Evolutionary conservation across 2,329 filamentous ascomycete genomes (phyloP).

Genomic region (Xylaria hypoxylon): DNA sequence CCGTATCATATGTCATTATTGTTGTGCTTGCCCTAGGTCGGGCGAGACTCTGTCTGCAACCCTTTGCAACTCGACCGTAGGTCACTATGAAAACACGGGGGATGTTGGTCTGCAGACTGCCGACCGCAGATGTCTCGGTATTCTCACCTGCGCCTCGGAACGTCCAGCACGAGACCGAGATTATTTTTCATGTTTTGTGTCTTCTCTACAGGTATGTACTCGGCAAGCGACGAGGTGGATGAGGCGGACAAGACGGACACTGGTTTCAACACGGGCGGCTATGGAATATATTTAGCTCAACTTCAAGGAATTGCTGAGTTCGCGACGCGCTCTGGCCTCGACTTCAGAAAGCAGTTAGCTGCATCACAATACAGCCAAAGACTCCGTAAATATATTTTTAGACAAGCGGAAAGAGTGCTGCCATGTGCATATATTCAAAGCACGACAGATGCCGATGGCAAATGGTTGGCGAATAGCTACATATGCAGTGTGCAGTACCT

Average conservation of each 20-base stretch:
- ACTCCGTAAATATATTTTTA: background rate
- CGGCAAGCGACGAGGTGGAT: conserved; percentile 25
- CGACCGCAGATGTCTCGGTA: conserved; percentile 5
- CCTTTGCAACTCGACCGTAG: background rate
- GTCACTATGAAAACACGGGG: conserved; percentile 1
- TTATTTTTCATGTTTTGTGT: background rate
- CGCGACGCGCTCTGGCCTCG: conserved; percentile 1
- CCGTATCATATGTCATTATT: conserved; percentile 1
- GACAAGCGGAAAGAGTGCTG: background rate
- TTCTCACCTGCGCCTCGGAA: conserved; percentile 3
- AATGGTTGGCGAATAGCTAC: conserved; percentile 9
- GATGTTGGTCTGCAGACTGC: background rate
- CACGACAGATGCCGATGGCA: background rate
- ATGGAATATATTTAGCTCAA: conserved; percentile 27
- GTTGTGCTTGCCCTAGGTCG: background rate
- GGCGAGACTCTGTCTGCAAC: background rate
- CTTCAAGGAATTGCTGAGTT: background rate
- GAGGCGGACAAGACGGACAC: conserved; percentile 38
- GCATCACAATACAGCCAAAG: background rate
- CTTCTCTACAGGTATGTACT: conserved; percentile 10
- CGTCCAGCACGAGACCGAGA: background rate
- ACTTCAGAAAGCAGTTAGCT: background rate
- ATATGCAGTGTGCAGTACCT: too few species aligned
- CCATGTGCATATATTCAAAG: background rate
- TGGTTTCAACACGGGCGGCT: conserved; percentile 29